Percentiles rank a stretch among this genome's conserved stretches.
These are phyloP conservation scores for Fusarium sp. DNA, from an alignment of 2,329 filamentous ascomycete species.

Conservation along the genomic window DNA sequence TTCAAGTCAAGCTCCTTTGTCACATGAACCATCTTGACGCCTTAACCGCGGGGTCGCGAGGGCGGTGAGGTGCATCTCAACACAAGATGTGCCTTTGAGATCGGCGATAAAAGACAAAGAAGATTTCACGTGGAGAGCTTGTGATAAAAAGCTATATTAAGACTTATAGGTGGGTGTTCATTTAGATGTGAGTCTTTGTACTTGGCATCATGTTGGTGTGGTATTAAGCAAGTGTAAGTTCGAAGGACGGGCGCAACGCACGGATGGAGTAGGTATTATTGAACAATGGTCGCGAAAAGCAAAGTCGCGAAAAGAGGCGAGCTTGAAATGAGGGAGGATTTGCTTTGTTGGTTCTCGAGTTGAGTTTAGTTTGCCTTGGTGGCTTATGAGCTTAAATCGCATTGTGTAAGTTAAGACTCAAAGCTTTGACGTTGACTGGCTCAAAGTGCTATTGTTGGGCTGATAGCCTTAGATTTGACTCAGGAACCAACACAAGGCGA, in stretches of 20 bases:
- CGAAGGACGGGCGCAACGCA: constrained; percentile 10
- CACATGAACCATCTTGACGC: constrained; percentile 35
- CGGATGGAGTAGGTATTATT: constrained; percentile 9
- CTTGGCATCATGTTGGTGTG: constrained; percentile 1
- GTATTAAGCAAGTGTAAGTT: not conserved
- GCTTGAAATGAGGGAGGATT: not conserved
- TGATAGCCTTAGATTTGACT: not conserved
- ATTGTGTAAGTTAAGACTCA: not conserved
- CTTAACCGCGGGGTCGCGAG: constrained; percentile 25
- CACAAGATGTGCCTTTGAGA: constrained; percentile 3
- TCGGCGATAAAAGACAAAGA: constrained; percentile 28
- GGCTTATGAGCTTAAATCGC: constrained; percentile 1
- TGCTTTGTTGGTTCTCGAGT: constrained; percentile 4
- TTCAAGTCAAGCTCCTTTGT: constrained; percentile 20
- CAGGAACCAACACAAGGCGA: not conserved
- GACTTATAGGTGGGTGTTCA: constrained; percentile 9
- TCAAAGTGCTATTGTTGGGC: not conserved
- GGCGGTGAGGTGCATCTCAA: constrained; percentile 23
- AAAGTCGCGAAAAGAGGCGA: constrained; percentile 1
- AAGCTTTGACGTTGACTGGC: constrained; percentile 6
- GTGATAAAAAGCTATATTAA: constrained; percentile 9
- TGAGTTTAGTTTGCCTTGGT: constrained; percentile 16
- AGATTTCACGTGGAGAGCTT: constrained; percentile 3
- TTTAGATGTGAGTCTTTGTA: constrained; percentile 14
- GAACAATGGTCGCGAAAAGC: not conserved